A percentile compares a stretch with the other conserved stretches of the same genome.
Conservation (phyloP, 2,329 filamentous ascomycete genomes). For the Cercospora janseana region DNA sequence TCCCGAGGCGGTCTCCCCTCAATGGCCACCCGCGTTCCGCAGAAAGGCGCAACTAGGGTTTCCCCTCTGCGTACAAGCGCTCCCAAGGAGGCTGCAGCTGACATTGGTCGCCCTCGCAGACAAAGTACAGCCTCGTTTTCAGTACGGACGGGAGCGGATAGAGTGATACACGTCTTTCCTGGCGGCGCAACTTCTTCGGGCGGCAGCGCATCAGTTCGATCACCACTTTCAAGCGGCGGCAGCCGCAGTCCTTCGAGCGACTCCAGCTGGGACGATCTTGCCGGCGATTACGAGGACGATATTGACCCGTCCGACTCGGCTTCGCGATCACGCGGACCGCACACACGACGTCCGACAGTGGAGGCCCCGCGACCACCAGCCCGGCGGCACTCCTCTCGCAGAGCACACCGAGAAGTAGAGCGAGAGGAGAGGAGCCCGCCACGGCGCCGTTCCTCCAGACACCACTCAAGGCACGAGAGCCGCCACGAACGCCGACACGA, state of each 20-base stretch:
- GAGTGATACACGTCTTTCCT: constrained; percentile 30
- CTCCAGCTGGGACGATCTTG: constrained; percentile 33
- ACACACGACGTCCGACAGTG: constrained; percentile 37
- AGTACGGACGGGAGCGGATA: constrained; percentile 27
- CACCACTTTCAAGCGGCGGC: constrained; percentile 32
- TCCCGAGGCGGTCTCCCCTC: constrained; percentile 8
- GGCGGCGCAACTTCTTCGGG: constrained; percentile 31
- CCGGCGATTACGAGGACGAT: constrained; percentile 41
- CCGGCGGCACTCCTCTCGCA: constrained; percentile 43
- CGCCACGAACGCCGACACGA: constrained; percentile 28
- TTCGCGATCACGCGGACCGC: constrained; percentile 41
- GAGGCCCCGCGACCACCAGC: constrained; percentile 37
- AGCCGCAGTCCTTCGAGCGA: constrained; percentile 32
- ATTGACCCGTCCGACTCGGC: constrained; percentile 52
- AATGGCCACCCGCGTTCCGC: constrained; percentile 26
- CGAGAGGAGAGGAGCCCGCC: constrained; percentile 25
- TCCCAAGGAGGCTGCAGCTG: constrained; percentile 23
- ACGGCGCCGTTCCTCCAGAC: constrained; percentile 29
- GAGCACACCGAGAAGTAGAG: constrained; percentile 26
- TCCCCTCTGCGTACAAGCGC: constrained; percentile 20
- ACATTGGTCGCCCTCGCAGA: constrained; percentile 24
- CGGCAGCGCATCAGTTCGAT: constrained; percentile 34
- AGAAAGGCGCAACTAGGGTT: constrained; percentile 20
- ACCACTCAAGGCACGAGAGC: constrained; percentile 28
- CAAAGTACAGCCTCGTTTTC: constrained; percentile 25